Evolutionary conservation across 257 asterid genomes (phyloP).

Genomic region (Solanum dulcamara): DNA sequence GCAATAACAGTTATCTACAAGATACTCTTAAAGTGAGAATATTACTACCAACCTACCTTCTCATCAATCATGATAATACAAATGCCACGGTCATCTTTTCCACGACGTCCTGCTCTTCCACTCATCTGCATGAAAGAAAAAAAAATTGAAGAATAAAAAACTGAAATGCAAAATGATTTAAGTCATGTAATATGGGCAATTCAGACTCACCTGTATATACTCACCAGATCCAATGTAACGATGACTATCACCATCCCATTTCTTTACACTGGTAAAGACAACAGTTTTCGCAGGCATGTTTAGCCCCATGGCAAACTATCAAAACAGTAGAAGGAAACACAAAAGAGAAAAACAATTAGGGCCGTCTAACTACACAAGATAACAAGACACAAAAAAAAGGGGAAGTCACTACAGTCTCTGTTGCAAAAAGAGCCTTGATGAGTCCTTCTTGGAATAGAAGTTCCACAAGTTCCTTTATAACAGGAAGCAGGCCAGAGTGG

Average conservation of each 20-base stretch:
- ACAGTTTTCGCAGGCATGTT: slow-evolving; percentile 99
- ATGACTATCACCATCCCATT: slow-evolving; percentile 99
- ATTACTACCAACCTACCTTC: slow-evolving; percentile 31
- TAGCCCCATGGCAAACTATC: slow-evolving; percentile 94
- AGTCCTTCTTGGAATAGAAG: slow-evolving; percentile 99
- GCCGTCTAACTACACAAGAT: neutral
- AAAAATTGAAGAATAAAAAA: neutral
- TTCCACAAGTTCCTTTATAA: slow-evolving; percentile 92
- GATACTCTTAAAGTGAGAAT: neutral
- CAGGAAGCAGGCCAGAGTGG: slow-evolving; percentile 97
- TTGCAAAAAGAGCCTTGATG: slow-evolving; percentile 93
- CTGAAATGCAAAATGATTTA: neutral
- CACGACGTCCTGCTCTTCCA: slow-evolving; percentile 99
- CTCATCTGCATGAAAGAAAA: slow-evolving; percentile 61
- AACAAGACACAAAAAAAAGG: neutral
- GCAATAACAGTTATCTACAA: neutral
- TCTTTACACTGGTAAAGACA: slow-evolving; percentile 82
- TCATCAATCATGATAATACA: slow-evolving; percentile 94
- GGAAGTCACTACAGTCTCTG: slow-evolving; percentile 67
- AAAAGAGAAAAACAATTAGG: slow-evolving; percentile 2
- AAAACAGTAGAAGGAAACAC: neutral
- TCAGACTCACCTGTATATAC: slow-evolving; percentile 82
- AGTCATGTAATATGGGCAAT: neutral
- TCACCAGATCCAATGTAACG: slow-evolving; percentile 95
- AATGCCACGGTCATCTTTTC: slow-evolving; percentile 92